Percentiles rank a stretch among this genome's conserved stretches.
Conservation (phyloP, 129 eudicot species). For the Flaveria bidentis region DNA sequence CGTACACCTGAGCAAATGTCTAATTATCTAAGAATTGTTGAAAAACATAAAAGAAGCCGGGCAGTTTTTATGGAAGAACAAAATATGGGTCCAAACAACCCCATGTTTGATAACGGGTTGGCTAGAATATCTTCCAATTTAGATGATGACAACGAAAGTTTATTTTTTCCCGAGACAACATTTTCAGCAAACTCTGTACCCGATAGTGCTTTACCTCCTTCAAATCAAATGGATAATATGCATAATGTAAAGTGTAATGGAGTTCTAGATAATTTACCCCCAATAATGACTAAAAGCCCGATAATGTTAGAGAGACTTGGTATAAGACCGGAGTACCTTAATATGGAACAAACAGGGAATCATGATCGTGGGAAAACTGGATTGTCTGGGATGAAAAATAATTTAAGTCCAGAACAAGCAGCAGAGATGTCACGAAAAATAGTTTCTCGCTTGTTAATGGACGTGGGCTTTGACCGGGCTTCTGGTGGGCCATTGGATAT, state of each 20-base stretch:
- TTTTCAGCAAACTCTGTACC: constrained; percentile 88
- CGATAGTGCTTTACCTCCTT: constrained; percentile 67
- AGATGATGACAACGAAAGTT: constrained; percentile 56
- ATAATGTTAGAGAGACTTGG: constrained; percentile 98
- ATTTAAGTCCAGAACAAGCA: constrained; percentile 73
- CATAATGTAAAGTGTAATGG: constrained; percentile 72
- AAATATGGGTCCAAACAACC: constrained; percentile 37
- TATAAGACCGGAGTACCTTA: constrained; percentile 87
- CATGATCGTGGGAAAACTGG: constrained; percentile 61
- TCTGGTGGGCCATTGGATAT: constrained; percentile 72
- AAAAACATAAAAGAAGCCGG: constrained; percentile 85
- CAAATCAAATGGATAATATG: constrained; percentile 34
- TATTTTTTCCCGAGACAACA: constrained; percentile 82
- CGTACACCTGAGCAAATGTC: constrained; percentile 94
- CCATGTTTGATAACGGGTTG: constrained; percentile 43
- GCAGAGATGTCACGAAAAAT: constrained; percentile 68
- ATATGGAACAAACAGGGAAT: constrained; percentile 71
- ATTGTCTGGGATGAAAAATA: constrained; percentile 46
- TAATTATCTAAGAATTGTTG: constrained; percentile 60
- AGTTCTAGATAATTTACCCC: constrained; percentile 88
- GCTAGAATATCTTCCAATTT: constrained; percentile 40
- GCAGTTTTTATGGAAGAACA: constrained; percentile 69
- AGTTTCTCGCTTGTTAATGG: constrained; percentile 64
- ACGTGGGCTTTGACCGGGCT: constrained; percentile 78
- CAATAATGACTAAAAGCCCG: constrained; percentile 72